Conservation (phyloP, 768 basidiomycete species). For the Daedaleopsis sinensis region DNA sequence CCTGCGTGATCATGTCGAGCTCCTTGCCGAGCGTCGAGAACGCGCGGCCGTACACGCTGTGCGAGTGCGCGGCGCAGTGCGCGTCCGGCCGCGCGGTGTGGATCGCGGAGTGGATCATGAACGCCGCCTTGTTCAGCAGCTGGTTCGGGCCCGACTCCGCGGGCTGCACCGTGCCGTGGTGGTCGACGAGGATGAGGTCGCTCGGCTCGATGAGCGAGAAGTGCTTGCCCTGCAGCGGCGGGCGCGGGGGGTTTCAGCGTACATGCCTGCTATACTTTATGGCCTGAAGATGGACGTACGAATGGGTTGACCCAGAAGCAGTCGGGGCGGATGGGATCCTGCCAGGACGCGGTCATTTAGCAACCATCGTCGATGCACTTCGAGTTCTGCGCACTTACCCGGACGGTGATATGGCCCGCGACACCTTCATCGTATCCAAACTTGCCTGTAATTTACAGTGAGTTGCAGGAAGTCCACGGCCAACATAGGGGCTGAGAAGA, state of each 20-base stretch:
- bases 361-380: neutral
- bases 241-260: neutral
- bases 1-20: constrained; percentile 38
- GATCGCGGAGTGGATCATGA: constrained; percentile 40
- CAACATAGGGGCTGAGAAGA: no score
- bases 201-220: constrained; percentile 47
- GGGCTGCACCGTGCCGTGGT: constrained; percentile 35
- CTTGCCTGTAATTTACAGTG: constrained; percentile 20
- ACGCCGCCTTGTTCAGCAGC: constrained; percentile 41
- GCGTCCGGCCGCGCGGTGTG: constrained; percentile 41
- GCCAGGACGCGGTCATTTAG: neutral
- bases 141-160: constrained; percentile 36
- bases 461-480: no score
- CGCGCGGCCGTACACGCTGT: constrained; percentile 40
- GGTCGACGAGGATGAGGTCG: constrained; percentile 50
- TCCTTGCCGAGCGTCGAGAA: constrained; percentile 38
- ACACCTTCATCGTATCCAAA: constrained; percentile 51
- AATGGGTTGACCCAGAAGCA: constrained; percentile 55
- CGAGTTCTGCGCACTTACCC: constrained; percentile 20
- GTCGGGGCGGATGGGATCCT: constrained; percentile 44
- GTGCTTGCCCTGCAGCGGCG: constrained; percentile 39
- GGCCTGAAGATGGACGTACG: constrained; percentile 22
- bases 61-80: constrained; percentile 38
- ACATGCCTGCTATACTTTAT: neutral
- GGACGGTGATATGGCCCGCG: constrained; percentile 55